These are phyloP conservation scores for Eucalyptus polybractea DNA, from an alignment of 345 rosid species.

Conservation along the genomic window DNA sequence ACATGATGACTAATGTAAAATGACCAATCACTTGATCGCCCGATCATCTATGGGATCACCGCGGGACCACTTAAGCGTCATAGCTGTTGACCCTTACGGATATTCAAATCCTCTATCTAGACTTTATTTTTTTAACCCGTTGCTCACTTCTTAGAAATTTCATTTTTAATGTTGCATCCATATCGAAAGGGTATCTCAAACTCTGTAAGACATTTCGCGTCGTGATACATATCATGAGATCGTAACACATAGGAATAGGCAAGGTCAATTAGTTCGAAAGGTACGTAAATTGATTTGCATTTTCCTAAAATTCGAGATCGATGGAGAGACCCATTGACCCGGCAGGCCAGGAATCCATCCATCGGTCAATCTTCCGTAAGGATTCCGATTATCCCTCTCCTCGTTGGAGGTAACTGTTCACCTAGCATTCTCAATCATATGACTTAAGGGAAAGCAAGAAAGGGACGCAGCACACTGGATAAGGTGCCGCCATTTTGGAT, in stretches of 20 bases:
- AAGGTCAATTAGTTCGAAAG: background rate
- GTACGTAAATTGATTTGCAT: accelerated
- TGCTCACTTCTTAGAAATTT: background rate
- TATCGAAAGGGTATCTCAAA: background rate
- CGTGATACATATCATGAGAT: accelerated
- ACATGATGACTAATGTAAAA: background rate
- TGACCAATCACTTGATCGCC: background rate
- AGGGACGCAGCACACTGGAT: background rate
- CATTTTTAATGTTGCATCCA: background rate
- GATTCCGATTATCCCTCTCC: background rate
- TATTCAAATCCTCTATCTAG: background rate
- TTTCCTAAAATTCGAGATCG: background rate
- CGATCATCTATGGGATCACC: background rate
- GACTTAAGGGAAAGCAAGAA: background rate
- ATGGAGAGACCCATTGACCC: background rate
- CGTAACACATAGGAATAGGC: background rate
- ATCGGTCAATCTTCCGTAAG: background rate
- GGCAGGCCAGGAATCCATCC: background rate
- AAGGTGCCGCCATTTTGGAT: background rate
- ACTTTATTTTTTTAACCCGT: background rate
- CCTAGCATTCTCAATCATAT: background rate
- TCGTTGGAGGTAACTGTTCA: accelerated
- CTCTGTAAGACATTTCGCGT: background rate
- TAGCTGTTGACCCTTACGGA: background rate
- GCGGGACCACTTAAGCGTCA: background rate